phyloP scores from a whole-genome alignment of 345 rosid genomes.

The Lenwebbia sp. region DNA sequence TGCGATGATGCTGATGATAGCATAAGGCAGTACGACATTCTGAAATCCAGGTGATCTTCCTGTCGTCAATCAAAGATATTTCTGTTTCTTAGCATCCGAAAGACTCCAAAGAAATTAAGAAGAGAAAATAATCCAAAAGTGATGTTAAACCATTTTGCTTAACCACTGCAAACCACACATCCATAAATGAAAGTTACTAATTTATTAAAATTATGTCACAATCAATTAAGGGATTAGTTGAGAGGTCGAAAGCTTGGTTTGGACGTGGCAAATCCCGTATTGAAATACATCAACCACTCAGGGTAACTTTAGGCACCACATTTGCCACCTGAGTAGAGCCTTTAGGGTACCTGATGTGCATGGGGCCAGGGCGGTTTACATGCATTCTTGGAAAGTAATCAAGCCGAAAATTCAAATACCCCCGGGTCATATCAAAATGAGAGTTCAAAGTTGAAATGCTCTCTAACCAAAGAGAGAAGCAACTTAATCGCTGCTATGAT shows the following conservation, averaged over 20 bases:
- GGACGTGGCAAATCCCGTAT: neutral
- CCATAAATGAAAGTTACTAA: neutral
- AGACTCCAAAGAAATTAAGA: neutral
- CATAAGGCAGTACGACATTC: neutral
- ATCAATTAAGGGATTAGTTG: neutral
- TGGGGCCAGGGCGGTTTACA: neutral
- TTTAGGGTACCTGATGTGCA: neutral
- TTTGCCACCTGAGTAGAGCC: neutral
- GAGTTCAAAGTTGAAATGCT: neutral
- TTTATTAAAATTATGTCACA: neutral
- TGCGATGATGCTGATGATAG: neutral
- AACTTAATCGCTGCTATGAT: neutral
- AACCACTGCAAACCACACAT: neutral
- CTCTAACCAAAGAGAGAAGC: neutral
- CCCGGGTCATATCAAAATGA: neutral
- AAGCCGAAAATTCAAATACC: neutral
- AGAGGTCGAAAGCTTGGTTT: neutral
- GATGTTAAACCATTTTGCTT: neutral
- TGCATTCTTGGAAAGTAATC: neutral
- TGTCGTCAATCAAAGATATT: neutral
- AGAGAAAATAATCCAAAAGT: neutral
- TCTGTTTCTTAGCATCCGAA: neutral
- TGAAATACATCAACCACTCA: neutral
- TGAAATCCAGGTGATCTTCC: neutral
- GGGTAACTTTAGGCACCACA: neutral